Evolutionary conservation across 176 grass and related monocot species (phyloP).

Genomic region (Paspalum notatum): DNA sequence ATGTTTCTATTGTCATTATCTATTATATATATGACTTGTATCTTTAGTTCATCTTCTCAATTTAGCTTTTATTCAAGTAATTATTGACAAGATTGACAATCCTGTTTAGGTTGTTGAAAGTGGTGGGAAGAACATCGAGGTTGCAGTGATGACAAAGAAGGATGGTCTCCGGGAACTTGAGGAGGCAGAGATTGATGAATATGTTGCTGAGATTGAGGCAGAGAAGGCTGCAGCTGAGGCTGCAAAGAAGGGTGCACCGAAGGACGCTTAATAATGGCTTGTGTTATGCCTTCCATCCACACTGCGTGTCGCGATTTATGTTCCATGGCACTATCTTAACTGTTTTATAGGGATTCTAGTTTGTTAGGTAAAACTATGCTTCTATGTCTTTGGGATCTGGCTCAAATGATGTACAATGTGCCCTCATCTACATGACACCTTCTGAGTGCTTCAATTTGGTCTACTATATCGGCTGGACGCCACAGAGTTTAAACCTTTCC

Average conservation of each 20-base stretch:
- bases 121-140: slow-evolving; percentile 82
- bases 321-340: slow-evolving; percentile 11
- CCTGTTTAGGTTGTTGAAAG: slow-evolving; percentile 71
- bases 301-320: neutral
- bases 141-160: slow-evolving; percentile 65
- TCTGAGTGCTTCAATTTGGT: slow-evolving; percentile 1
- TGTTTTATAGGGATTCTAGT: slow-evolving; percentile 39
- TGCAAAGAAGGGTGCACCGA: slow-evolving; percentile 65
- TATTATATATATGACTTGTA: neutral
- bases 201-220: slow-evolving; percentile 81
- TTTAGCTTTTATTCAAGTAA: neutral
- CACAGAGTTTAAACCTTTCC: neutral
- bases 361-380: slow-evolving; percentile 29
- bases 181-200: slow-evolving; percentile 73
- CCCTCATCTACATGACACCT: neutral
- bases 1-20: neutral
- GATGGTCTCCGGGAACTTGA: slow-evolving; percentile 66
- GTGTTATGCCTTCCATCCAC: neutral
- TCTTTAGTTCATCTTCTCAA: slow-evolving; percentile 7
- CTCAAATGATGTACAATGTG: slow-evolving; percentile 6
- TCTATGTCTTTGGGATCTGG: neutral
- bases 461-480: neutral
- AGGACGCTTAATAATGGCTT: slow-evolving; percentile 47
- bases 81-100: slow-evolving; percentile 23
- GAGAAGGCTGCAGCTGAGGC: slow-evolving; percentile 91